Conservation (phyloP, 306 rosid species). For the Sicyos baderoa region DNA sequence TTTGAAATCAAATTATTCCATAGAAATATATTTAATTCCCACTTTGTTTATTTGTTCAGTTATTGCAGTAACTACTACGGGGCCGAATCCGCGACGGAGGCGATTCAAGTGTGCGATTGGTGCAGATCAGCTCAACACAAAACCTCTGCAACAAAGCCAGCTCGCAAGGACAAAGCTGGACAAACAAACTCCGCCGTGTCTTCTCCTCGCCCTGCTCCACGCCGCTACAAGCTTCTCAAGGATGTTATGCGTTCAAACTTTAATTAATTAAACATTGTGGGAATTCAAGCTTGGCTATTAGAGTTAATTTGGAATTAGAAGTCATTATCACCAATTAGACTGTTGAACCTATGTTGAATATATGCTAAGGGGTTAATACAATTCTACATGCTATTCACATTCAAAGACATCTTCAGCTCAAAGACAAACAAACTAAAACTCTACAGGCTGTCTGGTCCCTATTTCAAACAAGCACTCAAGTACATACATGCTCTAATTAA, state of each 20-base stretch:
- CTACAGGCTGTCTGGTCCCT: no score
- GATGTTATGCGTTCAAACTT: slow-evolving; percentile 62
- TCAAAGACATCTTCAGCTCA: no score
- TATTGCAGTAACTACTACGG: slow-evolving; percentile 78
- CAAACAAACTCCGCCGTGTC: slow-evolving; percentile 41
- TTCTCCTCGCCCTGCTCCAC: slow-evolving; percentile 68
- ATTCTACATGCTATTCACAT: no score
- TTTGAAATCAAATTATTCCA: no score
- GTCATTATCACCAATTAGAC: neutral
- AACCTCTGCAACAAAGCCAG: slow-evolving; percentile 36
- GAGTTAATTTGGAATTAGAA: no score
- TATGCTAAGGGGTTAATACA: no score
- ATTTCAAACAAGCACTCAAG: no score
- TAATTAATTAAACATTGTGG: no score
- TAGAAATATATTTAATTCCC: no score
- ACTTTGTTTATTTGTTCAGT: slow-evolving; percentile 23
- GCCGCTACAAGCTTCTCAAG: slow-evolving; percentile 99
- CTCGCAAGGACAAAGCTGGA: slow-evolving; percentile 33
- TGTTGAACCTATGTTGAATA: no score
- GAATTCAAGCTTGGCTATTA: neutral
- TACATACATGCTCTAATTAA: no score
- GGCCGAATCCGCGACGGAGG: slow-evolving; percentile 35
- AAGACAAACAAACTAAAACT: no score
- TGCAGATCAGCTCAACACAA: slow-evolving; percentile 51
- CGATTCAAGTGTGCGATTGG: slow-evolving; percentile 71